phyloP scores from a whole-genome alignment of 805 yeast species.

The Suhomyces sp. region DNA sequence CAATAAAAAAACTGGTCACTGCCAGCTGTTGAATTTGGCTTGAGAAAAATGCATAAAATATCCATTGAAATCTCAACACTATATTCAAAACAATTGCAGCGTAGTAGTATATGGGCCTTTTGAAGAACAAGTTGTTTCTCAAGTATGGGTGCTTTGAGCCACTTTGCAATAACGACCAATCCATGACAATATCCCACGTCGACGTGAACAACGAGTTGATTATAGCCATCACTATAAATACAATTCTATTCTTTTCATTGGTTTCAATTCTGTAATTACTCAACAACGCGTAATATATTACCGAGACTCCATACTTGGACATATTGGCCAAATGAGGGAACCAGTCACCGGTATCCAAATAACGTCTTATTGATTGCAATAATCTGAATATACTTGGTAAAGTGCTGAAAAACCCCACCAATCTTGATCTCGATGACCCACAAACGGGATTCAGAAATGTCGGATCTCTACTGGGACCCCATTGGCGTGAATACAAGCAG shows the following conservation, averaged over 20 bases:
- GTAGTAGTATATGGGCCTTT: slow-evolving; percentile 60
- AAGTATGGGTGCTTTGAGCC: slow-evolving; percentile 55
- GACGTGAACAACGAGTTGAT: slow-evolving; percentile 68
- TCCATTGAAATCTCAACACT: slow-evolving; percentile 83
- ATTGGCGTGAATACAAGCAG: slow-evolving; percentile 73
- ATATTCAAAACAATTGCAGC: slow-evolving; percentile 71
- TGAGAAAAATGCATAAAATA: slow-evolving; percentile 79
- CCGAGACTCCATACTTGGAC: slow-evolving; percentile 66
- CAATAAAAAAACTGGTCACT: slow-evolving; percentile 76
- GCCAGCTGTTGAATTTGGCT: slow-evolving; percentile 84
- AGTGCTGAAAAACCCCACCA: slow-evolving; percentile 79
- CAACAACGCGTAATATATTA: slow-evolving; percentile 65
- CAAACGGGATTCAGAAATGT: slow-evolving; percentile 42
- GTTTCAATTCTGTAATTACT: slow-evolving; percentile 73
- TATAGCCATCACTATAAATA: slow-evolving; percentile 70
- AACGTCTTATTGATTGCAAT: slow-evolving; percentile 88
- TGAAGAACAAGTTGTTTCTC: slow-evolving; percentile 69
- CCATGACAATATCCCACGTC: slow-evolving; percentile 92
- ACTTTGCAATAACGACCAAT: slow-evolving; percentile 85
- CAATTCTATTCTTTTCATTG: slow-evolving; percentile 41
- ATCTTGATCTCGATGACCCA: slow-evolving; percentile 73
- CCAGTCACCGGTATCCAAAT: slow-evolving; percentile 88
- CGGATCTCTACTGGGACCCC: slow-evolving; percentile 47
- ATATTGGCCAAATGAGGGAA: slow-evolving; percentile 95
- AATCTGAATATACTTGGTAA: slow-evolving; percentile 90